A percentile compares a stretch with the other conserved stretches of the same genome.
phyloP scores from a whole-genome alignment of 192 early-diverging fungal genomes.

The Chytriomyces hyalinus region DNA sequence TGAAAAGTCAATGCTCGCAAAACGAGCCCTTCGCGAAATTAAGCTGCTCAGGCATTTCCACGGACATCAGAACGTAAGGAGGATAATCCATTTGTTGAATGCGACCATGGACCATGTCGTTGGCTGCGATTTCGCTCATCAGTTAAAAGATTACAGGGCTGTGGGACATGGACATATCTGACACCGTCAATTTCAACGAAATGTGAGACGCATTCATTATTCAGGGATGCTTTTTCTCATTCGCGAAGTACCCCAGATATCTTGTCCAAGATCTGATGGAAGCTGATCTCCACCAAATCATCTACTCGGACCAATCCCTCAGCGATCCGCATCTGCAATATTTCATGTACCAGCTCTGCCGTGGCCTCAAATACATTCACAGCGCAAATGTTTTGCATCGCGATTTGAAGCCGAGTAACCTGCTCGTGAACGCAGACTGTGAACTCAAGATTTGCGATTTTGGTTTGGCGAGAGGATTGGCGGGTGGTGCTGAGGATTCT shows the following conservation, averaged over 20 bases:
- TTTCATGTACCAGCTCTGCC: slow-evolving; percentile 95
- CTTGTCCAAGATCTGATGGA: slow-evolving; percentile 96
- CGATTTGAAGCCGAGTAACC: slow-evolving; percentile 96
- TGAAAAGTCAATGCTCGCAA: slow-evolving; percentile 87
- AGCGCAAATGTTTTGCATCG: slow-evolving; percentile 94
- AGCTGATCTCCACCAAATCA: slow-evolving; percentile 92
- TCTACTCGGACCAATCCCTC: slow-evolving; percentile 80
- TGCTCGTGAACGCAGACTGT: slow-evolving; percentile 97
- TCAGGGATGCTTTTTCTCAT: background rate
- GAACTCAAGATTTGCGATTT: slow-evolving; percentile 99
- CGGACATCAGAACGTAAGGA: slow-evolving; percentile 85
- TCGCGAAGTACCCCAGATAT: slow-evolving; percentile 52
- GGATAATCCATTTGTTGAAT: background rate
- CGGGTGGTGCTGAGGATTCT: slow-evolving; percentile 38
- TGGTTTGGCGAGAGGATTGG: slow-evolving; percentile 92
- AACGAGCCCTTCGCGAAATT: slow-evolving; percentile 94
- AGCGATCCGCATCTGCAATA: slow-evolving; percentile 97
- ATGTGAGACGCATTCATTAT: slow-evolving; percentile 62
- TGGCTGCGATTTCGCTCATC: background rate
- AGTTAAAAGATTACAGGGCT: slow-evolving; percentile 78
- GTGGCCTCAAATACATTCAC: slow-evolving; percentile 80
- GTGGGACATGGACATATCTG: slow-evolving; percentile 90
- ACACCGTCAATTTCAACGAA: slow-evolving; percentile 73
- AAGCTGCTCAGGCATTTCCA: slow-evolving; percentile 90
- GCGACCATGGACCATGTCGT: background rate